Base-by-base conservation (phyloP, 495 filamentous ascomycete species). In the Xylaria castorea region DNA sequence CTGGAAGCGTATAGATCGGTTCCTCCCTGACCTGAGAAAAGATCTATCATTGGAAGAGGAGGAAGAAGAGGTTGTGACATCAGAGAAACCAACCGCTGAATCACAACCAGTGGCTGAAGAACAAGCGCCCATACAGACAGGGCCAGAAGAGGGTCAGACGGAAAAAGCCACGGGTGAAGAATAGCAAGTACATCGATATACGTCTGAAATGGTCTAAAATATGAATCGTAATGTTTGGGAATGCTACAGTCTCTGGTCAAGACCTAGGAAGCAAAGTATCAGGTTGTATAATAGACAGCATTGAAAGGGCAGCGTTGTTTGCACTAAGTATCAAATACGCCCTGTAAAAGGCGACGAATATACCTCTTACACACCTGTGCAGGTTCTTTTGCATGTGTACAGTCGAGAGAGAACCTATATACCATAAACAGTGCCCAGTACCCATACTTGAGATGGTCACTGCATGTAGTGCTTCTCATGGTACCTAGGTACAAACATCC, bases 1-100 rank as follows among this genome's bases (percentile, higher is more conserved):
- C 12, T 94, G 93, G 89, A 95, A 93, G 79, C 86, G 95, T 63
- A 87, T 99, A 51, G 94, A 97, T 57, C 85, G 96, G 34, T 98
- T 98, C 85, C 80, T 98, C 70, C 96, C 97, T 0, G 89, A 92
- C 72, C 81, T 99, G 69, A 82, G 80, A 60, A 83, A 81, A 57
- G 86, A 88, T 55, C 57, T 89, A 51, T 83, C 81, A 22, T 74
- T 87, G 50, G 87, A 88, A 69, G 84, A 77, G 36, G 71, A 73
- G 38, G 73, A 67, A 65, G 71, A 63, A 55, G 44, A 68, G 14
- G 27, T 14, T 50, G n/a, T 53, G 25, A 1, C 34, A 36, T 1
- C 50, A 1, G 84, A 86, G 50, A 66, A 86, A 46, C 79, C 81
- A 30, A 68, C 82, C 36, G 85, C 84, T 30, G 85, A 88, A 55